Evolutionary conservation across 169 alveolate genomes (phyloP), one percentile per base, ranked within the genome.

Genomic region (Plasmodium billcollinsi): DNA sequence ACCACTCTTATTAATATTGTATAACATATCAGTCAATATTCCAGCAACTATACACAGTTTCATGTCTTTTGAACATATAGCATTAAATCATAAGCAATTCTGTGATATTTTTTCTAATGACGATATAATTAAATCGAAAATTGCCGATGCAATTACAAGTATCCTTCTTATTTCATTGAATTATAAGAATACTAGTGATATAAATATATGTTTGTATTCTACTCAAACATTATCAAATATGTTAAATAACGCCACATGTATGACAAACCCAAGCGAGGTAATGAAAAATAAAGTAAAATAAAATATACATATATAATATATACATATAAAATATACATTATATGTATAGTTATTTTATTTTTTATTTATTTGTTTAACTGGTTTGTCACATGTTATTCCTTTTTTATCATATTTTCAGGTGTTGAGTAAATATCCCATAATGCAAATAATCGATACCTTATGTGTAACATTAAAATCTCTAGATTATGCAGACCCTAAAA

Each of bases 401-500:
- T 11, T 11, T 52, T 12, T 18, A 15, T 29, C 18, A 20, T 29
- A 29, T 66, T 8, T 33, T 1, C 70, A 76, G 89, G 59, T 83
- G 50, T 52, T 83, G 45, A 83, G 70, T 50, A 83, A 83, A 83
- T 83, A 83, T 52, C 91, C 91, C 7, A 15, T 83, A 47, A 66
- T 83, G 63, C 91, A 83, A 63, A 83, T 83, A 29, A 83, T 83
- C 11, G 91, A 83, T 21, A 26, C 73, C 9, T 26, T 83, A 9
- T 83, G 91, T 21, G 1, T 83, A 18, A 58, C 91, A 21, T 43
- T 83, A 39, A 83, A 83, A 73, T 83, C 83, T 39, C 73, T 83
- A 6, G 85, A 83, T 83, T 83, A 83, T 20, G 54, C 80, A 14
- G 91, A 83, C n/a, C 91, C 91, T 0, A 83, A 83, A 54, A 76